Percentiles rank a stretch among this genome's conserved stretches.
phyloP scores from a whole-genome alignment of 1,284 basidiomycete genomes.

The Paramarasmius palmivorus region DNA sequence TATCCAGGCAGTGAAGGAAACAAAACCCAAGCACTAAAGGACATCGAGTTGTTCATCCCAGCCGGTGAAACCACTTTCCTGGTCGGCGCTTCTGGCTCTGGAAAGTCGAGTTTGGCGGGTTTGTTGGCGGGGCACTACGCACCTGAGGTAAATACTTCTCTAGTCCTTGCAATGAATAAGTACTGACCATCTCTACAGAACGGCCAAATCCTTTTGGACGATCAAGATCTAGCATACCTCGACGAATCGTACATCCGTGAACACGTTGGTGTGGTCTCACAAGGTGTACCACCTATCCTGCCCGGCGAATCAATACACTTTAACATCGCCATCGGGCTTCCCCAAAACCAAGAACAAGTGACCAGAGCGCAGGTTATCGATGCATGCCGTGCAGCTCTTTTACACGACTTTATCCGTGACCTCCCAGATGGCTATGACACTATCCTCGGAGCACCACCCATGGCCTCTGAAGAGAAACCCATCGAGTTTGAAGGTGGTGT shows the following conservation, averaged over 20 bases:
- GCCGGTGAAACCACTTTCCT: conserved; percentile 89
- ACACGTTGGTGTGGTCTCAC: conserved; percentile 80
- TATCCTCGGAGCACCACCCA: conserved; percentile 20
- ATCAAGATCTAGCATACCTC: conserved; percentile 76
- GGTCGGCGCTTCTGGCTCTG: conserved; percentile 88
- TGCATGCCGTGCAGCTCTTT: conserved; percentile 83
- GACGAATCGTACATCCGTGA: conserved; percentile 74
- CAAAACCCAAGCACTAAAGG: conserved; percentile 55
- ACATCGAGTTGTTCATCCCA: conserved; percentile 78
- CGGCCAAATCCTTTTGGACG: conserved; percentile 78
- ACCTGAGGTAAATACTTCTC: conserved; percentile 30
- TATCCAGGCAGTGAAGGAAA: conserved; percentile 78
- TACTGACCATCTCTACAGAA: no score
- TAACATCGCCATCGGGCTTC: conserved; percentile 84
- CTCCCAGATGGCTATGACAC: conserved; percentile 92
- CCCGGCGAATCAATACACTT: conserved; percentile 86
- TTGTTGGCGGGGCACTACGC: conserved; percentile 83
- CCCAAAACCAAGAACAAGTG: conserved; percentile 45
- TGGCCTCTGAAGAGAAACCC: neutral
- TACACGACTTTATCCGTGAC: conserved; percentile 86
- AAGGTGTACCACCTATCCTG: conserved; percentile 64
- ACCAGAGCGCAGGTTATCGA: conserved; percentile 73
- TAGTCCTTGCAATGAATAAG: no score
- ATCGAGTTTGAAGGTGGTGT: neutral
- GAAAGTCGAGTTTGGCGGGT: conserved; percentile 90